These are phyloP conservation scores for Curvularia sp. DNA, from an alignment of 2,329 filamentous ascomycete species.

Conservation along the genomic window DNA sequence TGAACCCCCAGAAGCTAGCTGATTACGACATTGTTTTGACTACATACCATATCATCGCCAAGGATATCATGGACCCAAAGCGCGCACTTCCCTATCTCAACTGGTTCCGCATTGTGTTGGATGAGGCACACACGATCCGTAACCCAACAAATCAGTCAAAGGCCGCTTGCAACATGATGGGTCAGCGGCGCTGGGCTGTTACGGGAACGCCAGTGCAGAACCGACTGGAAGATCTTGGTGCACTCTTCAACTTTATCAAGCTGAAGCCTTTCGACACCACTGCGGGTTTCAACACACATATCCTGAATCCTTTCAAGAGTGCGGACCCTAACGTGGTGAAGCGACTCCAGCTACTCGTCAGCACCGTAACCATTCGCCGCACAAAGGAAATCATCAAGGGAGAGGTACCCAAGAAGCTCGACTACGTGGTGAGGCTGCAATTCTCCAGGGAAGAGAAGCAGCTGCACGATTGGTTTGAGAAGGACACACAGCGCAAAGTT, in stretches of 20 bases:
- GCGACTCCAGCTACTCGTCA: slow-evolving; percentile 86
- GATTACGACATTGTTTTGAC: slow-evolving; percentile 86
- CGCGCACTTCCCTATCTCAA: slow-evolving; percentile 79
- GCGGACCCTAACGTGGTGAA: slow-evolving; percentile 84
- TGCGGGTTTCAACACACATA: slow-evolving; percentile 76
- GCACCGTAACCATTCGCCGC: slow-evolving; percentile 91
- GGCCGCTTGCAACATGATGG: slow-evolving; percentile 79
- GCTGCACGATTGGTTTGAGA: slow-evolving; percentile 84
- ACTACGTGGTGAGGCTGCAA: slow-evolving; percentile 74
- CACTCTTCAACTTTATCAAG: slow-evolving; percentile 83
- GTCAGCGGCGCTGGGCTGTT: slow-evolving; percentile 91
- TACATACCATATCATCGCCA: slow-evolving; percentile 87
- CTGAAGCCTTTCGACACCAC: slow-evolving; percentile 85
- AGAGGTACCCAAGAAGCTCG: slow-evolving; percentile 71
- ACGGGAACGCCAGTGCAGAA: slow-evolving; percentile 97
- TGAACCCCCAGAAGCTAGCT: slow-evolving; percentile 65
- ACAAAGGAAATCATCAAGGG: slow-evolving; percentile 77
- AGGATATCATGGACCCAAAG: slow-evolving; percentile 68
- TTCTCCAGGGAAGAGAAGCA: slow-evolving; percentile 77
- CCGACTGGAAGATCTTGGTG: slow-evolving; percentile 81
- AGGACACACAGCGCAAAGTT: slow-evolving; percentile 80
- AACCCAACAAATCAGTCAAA: slow-evolving; percentile 85
- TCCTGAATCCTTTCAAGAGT: slow-evolving; percentile 84
- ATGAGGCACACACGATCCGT: slow-evolving; percentile 94
- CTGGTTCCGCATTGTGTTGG: slow-evolving; percentile 92